Evolutionary conservation across 352 stramenopile genomes (phyloP).

Genomic region (Elongisporangium anandrum): DNA sequence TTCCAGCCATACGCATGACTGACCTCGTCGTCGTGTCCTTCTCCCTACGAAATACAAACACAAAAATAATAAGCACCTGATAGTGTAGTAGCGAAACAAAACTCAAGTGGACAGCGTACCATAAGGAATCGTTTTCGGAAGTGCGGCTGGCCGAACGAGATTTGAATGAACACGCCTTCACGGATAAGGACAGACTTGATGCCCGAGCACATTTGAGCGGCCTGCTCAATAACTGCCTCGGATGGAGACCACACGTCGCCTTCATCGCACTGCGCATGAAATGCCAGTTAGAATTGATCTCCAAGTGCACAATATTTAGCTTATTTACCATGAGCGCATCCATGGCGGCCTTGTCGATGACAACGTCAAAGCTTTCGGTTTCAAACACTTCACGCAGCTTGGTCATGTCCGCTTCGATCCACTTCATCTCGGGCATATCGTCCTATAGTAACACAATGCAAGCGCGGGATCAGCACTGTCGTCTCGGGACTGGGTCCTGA

Average conservation of each 20-base stretch:
- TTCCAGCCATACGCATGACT: constrained; percentile 42
- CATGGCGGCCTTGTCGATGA: constrained; percentile 86
- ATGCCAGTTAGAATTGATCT: neutral
- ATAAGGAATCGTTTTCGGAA: constrained; percentile 69
- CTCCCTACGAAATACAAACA: constrained; percentile 13
- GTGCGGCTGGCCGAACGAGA: constrained; percentile 79
- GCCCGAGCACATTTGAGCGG: constrained; percentile 44
- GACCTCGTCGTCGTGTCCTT: constrained; percentile 19
- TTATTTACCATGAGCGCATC: constrained; percentile 61
- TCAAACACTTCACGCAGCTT: constrained; percentile 37
- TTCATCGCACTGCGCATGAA: constrained; percentile 33
- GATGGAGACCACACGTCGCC: constrained; percentile 70
- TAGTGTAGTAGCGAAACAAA: constrained; percentile 2
- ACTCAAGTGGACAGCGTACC: constrained; percentile 1
- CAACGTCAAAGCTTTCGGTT: constrained; percentile 51
- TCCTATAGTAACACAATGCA: constrained; percentile 14
- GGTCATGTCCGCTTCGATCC: constrained; percentile 57
- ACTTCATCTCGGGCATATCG: constrained; percentile 45
- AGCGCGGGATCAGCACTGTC: no score
- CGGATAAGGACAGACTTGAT: constrained; percentile 39
- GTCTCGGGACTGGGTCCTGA: no score
- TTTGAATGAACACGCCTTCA: constrained; percentile 60
- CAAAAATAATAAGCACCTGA: neutral
- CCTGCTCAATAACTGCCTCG: constrained; percentile 37
- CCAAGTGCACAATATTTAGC: no score